Percentiles rank a stretch among this genome's conserved stretches.
These are phyloP conservation scores for Verticillium klebahnii DNA, from an alignment of 2,329 filamentous ascomycete genomes.

Conservation along the genomic window DNA sequence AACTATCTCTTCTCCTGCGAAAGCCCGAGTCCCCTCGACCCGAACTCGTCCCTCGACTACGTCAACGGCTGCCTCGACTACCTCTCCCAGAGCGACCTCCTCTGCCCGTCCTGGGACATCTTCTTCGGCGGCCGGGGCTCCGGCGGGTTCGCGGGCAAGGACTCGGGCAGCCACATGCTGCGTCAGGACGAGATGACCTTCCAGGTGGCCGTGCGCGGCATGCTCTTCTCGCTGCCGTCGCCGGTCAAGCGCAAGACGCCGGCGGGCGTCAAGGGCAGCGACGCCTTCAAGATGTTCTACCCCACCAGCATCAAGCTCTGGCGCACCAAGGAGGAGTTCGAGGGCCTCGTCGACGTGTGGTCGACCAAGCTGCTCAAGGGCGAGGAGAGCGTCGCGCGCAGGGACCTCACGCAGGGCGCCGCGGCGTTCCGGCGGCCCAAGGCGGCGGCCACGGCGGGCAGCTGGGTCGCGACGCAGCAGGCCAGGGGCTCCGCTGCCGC, in stretches of 20 bases:
- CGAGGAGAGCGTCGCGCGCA: conserved; percentile 33
- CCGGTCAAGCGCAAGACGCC: conserved; percentile 71
- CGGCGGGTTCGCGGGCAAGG: conserved; percentile 43
- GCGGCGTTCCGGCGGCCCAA: conserved; percentile 43
- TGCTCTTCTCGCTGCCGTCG: conserved; percentile 78
- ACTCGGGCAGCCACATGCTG: conserved; percentile 66
- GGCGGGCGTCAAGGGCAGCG: conserved; percentile 40
- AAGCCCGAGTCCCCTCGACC: conserved; percentile 40
- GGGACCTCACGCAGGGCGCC: conserved; percentile 39
- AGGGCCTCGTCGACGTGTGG: conserved; percentile 67
- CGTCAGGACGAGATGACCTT: conserved; percentile 94
- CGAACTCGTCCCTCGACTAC: conserved; percentile 59
- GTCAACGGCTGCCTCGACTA: conserved; percentile 82
- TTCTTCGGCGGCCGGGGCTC: conserved; percentile 60
- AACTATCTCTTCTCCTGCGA: conserved; percentile 88
- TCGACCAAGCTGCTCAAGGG: conserved; percentile 56
- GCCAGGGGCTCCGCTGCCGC: conserved; percentile 5
- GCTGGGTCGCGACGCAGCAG: conserved; percentile 16
- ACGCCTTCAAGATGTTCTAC: conserved; percentile 88
- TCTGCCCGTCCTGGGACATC: conserved; percentile 67
- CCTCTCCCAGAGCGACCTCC: conserved; percentile 81
- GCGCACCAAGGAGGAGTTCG: conserved; percentile 77
- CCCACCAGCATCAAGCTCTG: conserved; percentile 80
- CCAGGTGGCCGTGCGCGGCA: conserved; percentile 80
- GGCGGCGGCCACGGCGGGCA: conserved; percentile 18